Evolutionary conservation across 441 rosid species (phyloP), one percentile per base, ranked within the genome.

Genomic region (Isatis lusitanica): DNA sequence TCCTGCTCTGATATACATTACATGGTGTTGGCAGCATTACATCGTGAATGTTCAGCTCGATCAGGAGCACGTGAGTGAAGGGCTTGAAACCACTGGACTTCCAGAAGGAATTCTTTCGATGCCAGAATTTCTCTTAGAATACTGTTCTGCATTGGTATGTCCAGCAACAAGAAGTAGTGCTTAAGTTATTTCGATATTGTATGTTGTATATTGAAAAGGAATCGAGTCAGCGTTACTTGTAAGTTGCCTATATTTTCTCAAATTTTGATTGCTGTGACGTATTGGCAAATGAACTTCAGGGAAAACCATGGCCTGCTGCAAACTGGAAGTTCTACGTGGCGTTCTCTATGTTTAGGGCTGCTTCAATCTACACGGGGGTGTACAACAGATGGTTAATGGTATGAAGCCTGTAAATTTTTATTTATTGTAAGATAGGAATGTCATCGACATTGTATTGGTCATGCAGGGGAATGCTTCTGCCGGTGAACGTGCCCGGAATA

Each of bases 391-490:
- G 93, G 94, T 83, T 88, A 38, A 85, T 87, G 99, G 99, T 94
- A 94, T 69, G 51, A 10, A n/a, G 1, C 55, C 39, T 11, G 74
- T 77, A 47, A 15, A 9, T 21, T 59, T 59, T 33, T 5, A 46
- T 8, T 11, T 33, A 13, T 13, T 50, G 64, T 59, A 31, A 40
- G 57, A 35, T 42, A 33, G 0, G 6, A 52, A 26, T 52, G 40
- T 42, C 48, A 53, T 46, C 42, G 30, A 48, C 61, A 24, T 61
- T 76, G 71, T 60, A 26, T 55, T 76, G 69, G 39, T 48, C 46
- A 57, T 81, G 72, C 79, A 95, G 99, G 99, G 99, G 63, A 92
- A 93, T 85, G 98, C 99, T 58, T 81, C 98, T 6, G 99, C 93
- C 26, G 98, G 97, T 82, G 90, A 85, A 67, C 93, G 92, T 69